These are phyloP conservation scores for Barnettozyma hawaiiensis DNA, from an alignment of 1,139 yeast species.

Conservation along the genomic window DNA sequence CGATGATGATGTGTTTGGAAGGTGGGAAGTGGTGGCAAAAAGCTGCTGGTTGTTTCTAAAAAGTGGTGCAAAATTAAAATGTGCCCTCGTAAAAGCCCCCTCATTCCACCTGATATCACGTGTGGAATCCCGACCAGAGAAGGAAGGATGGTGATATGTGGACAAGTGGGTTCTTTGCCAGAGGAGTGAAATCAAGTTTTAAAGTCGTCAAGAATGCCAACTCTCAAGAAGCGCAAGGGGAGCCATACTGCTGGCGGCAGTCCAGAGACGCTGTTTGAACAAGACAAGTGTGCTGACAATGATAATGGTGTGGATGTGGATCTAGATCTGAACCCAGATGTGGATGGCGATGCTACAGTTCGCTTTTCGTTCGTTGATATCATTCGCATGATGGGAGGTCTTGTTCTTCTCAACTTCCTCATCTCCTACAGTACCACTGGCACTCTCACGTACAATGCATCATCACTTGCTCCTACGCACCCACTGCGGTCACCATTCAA, in stretches of 20 bases:
- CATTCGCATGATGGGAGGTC: constrained; percentile 20
- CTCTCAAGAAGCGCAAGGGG: neutral
- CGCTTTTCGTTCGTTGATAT: constrained; percentile 23
- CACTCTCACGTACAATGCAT: constrained; percentile 11
- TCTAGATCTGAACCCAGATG: neutral
- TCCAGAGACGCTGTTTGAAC: neutral
- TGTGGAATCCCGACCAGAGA: no score
- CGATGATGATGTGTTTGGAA: no score
- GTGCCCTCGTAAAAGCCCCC: neutral
- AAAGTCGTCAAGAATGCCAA: neutral
- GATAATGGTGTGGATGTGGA: no score
- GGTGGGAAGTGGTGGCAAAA: no score
- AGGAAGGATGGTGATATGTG: no score
- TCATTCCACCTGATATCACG: constrained; percentile 1
- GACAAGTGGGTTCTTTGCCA: no score
- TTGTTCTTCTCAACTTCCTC: constrained; percentile 11
- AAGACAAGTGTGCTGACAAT: neutral
- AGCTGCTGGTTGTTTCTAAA: no score
- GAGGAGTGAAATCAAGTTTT: no score
- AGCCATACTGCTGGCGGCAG: neutral
- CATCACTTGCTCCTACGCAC: neutral
- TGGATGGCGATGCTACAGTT: neutral
- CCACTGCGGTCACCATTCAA: constrained; percentile 5
- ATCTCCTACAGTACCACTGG: constrained; percentile 19
- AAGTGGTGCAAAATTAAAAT: no score